Conservation (phyloP, 768 basidiomycete genomes). For the Butyriboletus loyo region DNA sequence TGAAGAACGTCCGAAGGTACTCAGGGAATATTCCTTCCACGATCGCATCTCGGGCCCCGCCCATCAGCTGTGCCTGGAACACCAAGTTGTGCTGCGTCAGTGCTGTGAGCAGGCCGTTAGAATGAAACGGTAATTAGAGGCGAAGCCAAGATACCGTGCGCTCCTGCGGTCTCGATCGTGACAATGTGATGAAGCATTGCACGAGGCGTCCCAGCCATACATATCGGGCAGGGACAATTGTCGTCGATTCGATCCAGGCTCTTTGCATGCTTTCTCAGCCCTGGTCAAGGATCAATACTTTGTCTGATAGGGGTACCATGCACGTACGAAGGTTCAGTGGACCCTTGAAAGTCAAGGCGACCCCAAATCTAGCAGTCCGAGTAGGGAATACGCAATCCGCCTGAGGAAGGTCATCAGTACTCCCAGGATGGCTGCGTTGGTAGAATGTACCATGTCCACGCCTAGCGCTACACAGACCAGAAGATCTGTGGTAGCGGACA, state of each 20-base stretch:
- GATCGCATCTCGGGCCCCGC: constrained; percentile 79
- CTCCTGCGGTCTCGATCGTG: constrained; percentile 80
- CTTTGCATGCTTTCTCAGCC: constrained; percentile 62
- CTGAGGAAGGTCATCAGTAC: constrained; percentile 34
- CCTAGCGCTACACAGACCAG: constrained; percentile 90
- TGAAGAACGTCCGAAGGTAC: constrained; percentile 76
- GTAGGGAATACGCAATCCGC: constrained; percentile 95
- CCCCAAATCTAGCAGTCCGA: constrained; percentile 86
- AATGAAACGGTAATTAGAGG: constrained; percentile 17
- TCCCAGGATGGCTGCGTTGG: neutral
- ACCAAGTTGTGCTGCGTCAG: constrained; percentile 80
- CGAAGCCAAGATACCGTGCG: constrained; percentile 57
- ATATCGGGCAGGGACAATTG: constrained; percentile 85
- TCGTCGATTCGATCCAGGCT: constrained; percentile 74
- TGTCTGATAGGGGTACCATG: neutral
- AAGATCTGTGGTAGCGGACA: constrained; percentile 51
- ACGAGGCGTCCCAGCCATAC: constrained; percentile 59
- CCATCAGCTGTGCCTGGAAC: constrained; percentile 87
- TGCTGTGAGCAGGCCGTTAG: constrained; percentile 41
- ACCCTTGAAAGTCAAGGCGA: constrained; percentile 78
- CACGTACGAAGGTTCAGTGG: constrained; percentile 75
- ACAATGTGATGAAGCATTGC: constrained; percentile 74
- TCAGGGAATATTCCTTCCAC: constrained; percentile 72
- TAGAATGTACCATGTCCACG: constrained; percentile 73
- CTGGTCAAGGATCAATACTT: constrained; percentile 17